Evolutionary conservation across 768 basidiomycete genomes (phyloP), one percentile per base, ranked within the genome.

Genomic region (Cystobasidium onofrii): DNA sequence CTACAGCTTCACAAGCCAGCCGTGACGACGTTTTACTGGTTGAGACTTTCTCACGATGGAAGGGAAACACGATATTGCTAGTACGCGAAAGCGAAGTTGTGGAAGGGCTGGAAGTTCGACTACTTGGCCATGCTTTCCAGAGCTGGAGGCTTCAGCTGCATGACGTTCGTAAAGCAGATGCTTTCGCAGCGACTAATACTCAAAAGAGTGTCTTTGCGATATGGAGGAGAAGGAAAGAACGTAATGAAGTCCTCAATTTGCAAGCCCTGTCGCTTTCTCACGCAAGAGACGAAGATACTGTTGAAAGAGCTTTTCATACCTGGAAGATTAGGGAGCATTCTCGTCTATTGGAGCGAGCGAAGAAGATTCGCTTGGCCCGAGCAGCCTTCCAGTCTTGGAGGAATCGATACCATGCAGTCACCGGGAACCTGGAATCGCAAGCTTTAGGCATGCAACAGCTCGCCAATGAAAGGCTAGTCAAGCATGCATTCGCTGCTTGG

Each of bases 271-370:
- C 65, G 65, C 43, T 67, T 4, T 67, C 44, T 25, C 3, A 12
- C 1, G 65, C 65, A n/a, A 43, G 65, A 25, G 65, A 67, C 13
- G 39, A 33, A 29, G 65, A 67, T 39, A 44, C 46, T 2, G 4
- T 67, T 10, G 65, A 67, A 31, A 43, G 50, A 12, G 29, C 20
- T 23, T 67, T 67, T 44, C 25, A 25, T 17, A 44, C 27, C 27
- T 67, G 65, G 65, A 25, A 50, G 15, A 29, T 67, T 10, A 44
- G 36, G n/a, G 65, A 67, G 65, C 65, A 67, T 31, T 43, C 29
- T 10, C n/a, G 39, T 20, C 29, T 67, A 27, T 25, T 67, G 12
- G 25, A 67, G 17, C 65, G 50, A 67, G 44, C 65, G 15, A 44
- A 39, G 31, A 1, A 9, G 44, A 46, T 25, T 39, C 44, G 65